Evolutionary conservation across 163 green algal species (phyloP).

Genomic region (Scenedesmus sp.): DNA sequence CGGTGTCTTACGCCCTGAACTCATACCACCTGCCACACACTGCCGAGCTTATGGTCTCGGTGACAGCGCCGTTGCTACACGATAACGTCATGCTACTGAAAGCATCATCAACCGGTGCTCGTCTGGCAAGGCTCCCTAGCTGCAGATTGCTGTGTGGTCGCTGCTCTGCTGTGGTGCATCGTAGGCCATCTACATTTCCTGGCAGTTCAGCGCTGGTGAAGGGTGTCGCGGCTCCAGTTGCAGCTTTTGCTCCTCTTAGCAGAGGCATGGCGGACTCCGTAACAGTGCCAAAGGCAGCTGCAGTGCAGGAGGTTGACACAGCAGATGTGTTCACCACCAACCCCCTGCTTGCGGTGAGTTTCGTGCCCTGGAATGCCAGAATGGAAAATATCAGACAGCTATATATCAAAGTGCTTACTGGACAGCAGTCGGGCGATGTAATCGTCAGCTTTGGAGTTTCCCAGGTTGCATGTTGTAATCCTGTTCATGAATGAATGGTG

Average conservation of each 20-base stretch:
- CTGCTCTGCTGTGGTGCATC: conserved; percentile 20
- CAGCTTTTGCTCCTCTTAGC: not conserved
- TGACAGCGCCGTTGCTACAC: not conserved
- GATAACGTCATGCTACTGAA: conserved; percentile 40
- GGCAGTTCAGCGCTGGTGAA: not conserved
- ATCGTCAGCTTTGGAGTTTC: not conserved
- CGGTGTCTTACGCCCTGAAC: conserved; percentile 33
- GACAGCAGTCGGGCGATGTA: not conserved
- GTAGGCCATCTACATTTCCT: not conserved
- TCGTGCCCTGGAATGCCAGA: not conserved
- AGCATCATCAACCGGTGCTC: conserved; percentile 21
- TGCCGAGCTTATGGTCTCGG: not conserved
- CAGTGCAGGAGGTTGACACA: conserved; percentile 5
- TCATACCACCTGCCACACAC: not conserved
- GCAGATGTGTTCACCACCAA: conserved; percentile 20
- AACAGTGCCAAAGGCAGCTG: conserved; percentile 14
- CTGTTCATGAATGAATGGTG: not conserved
- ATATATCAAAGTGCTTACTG: not conserved
- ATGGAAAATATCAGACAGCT: not conserved
- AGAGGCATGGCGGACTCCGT: conserved; percentile 46
- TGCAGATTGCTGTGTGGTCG: conserved; percentile 35
- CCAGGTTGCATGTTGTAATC: conserved; percentile 1
- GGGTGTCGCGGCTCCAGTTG: not conserved
- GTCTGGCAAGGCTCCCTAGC: conserved; percentile 1
- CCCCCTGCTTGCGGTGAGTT: conserved; percentile 47